Evolutionary conservation across 177 flowering plant species (phyloP), one percentile per base, ranked within the genome.

Genomic region (Tripterygium wilfordii): DNA sequence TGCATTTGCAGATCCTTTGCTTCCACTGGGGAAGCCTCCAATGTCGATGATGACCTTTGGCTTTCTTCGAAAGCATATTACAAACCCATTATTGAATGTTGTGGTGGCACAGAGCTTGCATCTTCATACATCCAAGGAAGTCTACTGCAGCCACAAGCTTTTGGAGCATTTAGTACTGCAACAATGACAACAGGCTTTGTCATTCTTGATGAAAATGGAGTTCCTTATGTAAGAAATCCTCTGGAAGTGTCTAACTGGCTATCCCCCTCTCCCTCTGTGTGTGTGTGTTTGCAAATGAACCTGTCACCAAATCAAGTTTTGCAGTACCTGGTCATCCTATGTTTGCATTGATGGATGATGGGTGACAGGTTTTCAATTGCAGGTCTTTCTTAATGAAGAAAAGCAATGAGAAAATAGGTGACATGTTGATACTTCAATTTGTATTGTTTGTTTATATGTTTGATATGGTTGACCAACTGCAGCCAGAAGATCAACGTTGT

Each of bases 81-180:
- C 65, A 80, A 51, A 24, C 95, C 97, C 10, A 48, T 94, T 44
- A 57, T 87, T 55, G 99, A 94, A 68, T 78, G 82, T 50, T 94
- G 99, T 69, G 99, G 99, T 16, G 97, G 99, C 48, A 80, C 97
- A 17, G 97, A 94, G 64, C 95, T 94, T 41, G 70, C 88, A 30
- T 81, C 96, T 43, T 49, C 76, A 26, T 94, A 89, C 54, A 69
- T 89, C 53, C 62, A 51, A 55, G 99, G 95, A 49, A 73, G 63
- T 50, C 42, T 63, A 36, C 50, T 84, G 59, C 97, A 89, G 63
- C 96, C 95, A 29, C 99, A 94, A 60, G 90, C 88, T 21, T 89
- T 92, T 65, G 99, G 82, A 60, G 76, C 95, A 49, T 87, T 89
- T 58, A 94, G 97, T 75, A 62, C 77, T 26, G 65, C 88, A 12